These are phyloP conservation scores for Penicillium brasilianum DNA, from an alignment of 2,329 filamentous ascomycete genomes.

Conservation along the genomic window DNA sequence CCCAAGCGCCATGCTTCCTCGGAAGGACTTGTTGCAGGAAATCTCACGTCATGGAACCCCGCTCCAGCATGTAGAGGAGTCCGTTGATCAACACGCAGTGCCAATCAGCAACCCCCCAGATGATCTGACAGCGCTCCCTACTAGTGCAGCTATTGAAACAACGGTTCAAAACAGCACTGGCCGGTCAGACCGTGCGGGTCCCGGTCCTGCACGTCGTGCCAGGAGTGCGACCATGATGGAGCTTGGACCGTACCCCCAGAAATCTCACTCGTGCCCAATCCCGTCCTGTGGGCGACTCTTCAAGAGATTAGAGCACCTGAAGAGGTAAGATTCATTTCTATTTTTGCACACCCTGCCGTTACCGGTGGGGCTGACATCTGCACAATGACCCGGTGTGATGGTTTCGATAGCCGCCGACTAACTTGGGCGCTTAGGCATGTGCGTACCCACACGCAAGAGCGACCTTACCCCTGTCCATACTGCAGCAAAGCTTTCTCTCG, in stretches of 20 bases:
- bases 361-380: conserved; percentile 28
- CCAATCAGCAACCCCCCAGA: conserved; percentile 67
- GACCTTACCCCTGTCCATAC: conserved; percentile 94
- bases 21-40: conserved; percentile 75
- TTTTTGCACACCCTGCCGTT: conserved; percentile 35
- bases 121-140: conserved; percentile 68
- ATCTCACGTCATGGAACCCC: conserved; percentile 92
- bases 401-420: conserved; percentile 58
- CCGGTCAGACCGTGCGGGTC: conserved; percentile 58
- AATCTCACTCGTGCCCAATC: conserved; percentile 99
- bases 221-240: conserved; percentile 97
- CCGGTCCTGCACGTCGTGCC: conserved; percentile 83
- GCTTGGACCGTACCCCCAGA: conserved; percentile 92
- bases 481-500: conserved; percentile 99
- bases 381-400: conserved; percentile 46
- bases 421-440: conserved; percentile 76
- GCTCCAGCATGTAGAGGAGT: conserved; percentile 80
- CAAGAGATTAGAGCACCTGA: conserved; percentile 98
- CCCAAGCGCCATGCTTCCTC: conserved; percentile 71
- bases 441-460: conserved; percentile 98
- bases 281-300: conserved; percentile 95
- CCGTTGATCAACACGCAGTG: conserved; percentile 73
- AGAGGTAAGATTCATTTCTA: conserved; percentile 72
- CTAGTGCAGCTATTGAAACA: conserved; percentile 65
- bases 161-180: conserved; percentile 62